A percentile compares a stretch with the other conserved stretches of the same genome.
These are phyloP conservation scores for Penicilliopsis zonata DNA, from an alignment of 495 filamentous ascomycete species.

Conservation along the genomic window DNA sequence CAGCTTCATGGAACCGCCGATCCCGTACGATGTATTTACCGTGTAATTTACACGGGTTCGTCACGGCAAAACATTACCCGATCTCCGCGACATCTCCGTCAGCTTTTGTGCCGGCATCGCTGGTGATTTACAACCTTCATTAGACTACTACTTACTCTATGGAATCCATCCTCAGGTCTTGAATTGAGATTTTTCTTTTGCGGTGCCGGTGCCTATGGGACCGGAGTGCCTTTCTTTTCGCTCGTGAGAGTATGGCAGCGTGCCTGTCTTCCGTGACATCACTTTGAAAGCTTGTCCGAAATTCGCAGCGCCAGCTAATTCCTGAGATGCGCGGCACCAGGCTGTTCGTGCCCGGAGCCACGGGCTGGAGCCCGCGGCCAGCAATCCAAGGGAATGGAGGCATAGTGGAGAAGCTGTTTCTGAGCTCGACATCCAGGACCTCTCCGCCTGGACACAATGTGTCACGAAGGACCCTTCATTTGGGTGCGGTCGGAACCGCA, in stretches of 20 bases:
- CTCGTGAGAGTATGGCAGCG: constrained; percentile 25
- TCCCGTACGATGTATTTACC: no score
- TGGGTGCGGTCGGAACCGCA: constrained; percentile 11
- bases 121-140: no score
- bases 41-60: no score
- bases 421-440: no score
- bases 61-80: no score
- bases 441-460: constrained; percentile 5
- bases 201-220: neutral
- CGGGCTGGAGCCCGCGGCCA: constrained; percentile 18
- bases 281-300: constrained; percentile 12
- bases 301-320: constrained; percentile 9
- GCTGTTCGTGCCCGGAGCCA: constrained; percentile 23
- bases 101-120: no score
- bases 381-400: constrained; percentile 9
- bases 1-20: no score
- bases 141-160: no score
- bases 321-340: constrained; percentile 32
- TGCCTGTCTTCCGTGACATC: constrained; percentile 13
- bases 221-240: constrained; percentile 2
- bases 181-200: no score
- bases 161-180: no score
- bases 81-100: no score
- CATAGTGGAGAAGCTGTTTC: constrained; percentile 9
- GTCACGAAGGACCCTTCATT: constrained; percentile 13